These are phyloP conservation scores for Paecilomyces niveus DNA, from an alignment of 2,329 filamentous ascomycete species.

Conservation along the genomic window DNA sequence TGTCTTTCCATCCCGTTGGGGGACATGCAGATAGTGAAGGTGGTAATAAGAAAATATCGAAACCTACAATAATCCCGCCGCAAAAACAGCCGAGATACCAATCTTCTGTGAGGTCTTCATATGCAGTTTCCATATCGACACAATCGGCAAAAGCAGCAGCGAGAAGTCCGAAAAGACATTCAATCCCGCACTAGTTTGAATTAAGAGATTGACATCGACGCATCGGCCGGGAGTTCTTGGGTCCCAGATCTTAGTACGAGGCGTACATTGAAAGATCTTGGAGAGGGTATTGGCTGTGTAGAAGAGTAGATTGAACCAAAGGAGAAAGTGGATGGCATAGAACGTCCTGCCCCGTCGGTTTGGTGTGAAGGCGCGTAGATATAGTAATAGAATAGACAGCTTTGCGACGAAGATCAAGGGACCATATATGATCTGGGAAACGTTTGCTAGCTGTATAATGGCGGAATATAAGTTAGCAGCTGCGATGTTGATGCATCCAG, in stretches of 20 bases:
- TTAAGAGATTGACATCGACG: slow-evolving; percentile 7
- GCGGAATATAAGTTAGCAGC: background rate
- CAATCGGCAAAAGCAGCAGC: slow-evolving; percentile 9
- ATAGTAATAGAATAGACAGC: slow-evolving; percentile 14
- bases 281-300: slow-evolving; percentile 10
- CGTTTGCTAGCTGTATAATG: slow-evolving; percentile 3
- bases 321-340: slow-evolving; percentile 9
- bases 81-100: background rate
- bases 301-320: slow-evolving; percentile 9
- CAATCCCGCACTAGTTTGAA: slow-evolving; percentile 9
- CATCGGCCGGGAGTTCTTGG: slow-evolving; percentile 7
- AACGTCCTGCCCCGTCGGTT: slow-evolving; percentile 7
- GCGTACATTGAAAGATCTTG: slow-evolving; percentile 13
- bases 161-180: slow-evolving; percentile 11
- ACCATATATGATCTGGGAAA: slow-evolving; percentile 13
- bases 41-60: background rate
- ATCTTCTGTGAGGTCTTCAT: slow-evolving; percentile 1
- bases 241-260: slow-evolving; percentile 10
- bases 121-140: slow-evolving; percentile 7
- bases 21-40: background rate
- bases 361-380: slow-evolving; percentile 14
- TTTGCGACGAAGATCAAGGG: slow-evolving; percentile 15
- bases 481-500: background rate
- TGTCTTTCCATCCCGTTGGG: background rate
- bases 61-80: background rate